Evolutionary conservation across 148 eudicot species (phyloP).

Genomic region (Agrostemma githago): DNA sequence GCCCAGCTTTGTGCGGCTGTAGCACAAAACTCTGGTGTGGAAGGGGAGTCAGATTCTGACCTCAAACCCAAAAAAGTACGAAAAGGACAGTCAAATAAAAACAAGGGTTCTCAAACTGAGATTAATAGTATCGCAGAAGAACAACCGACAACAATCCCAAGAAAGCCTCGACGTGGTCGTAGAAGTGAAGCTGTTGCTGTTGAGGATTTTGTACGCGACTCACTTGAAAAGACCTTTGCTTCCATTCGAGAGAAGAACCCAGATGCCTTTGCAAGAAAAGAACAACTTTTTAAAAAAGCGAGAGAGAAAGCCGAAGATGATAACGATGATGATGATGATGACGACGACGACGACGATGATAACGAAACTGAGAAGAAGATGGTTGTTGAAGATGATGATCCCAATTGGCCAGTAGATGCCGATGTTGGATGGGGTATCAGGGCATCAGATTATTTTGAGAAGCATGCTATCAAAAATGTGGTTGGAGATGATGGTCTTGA

Average conservation of each 20-base stretch:
- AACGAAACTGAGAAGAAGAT: slow-evolving; percentile 33
- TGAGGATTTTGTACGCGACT: slow-evolving; percentile 62
- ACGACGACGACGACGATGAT: slow-evolving; percentile 26
- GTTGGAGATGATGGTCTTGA: slow-evolving; percentile 79
- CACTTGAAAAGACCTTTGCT: slow-evolving; percentile 61
- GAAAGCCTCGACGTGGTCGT: slow-evolving; percentile 76
- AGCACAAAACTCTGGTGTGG: slow-evolving; percentile 23
- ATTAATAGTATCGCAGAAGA: slow-evolving; percentile 19
- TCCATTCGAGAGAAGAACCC: slow-evolving; percentile 63
- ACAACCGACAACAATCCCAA: slow-evolving; percentile 45
- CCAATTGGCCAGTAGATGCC: slow-evolving; percentile 87
- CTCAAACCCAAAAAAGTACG: slow-evolving; percentile 29
- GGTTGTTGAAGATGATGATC: slow-evolving; percentile 75
- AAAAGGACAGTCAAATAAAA: slow-evolving; percentile 29
- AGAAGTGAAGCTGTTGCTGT: slow-evolving; percentile 88
- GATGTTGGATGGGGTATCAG: slow-evolving; percentile 96
- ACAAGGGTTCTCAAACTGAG: slow-evolving; percentile 25
- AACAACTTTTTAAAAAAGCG: slow-evolving; percentile 42
- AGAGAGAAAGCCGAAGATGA: slow-evolving; percentile 34
- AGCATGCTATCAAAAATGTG: slow-evolving; percentile 72
- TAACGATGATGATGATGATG: slow-evolving; percentile 31
- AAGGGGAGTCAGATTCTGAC: slow-evolving; percentile 23
- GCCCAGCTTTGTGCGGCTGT: slow-evolving; percentile 33
- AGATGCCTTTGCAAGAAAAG: slow-evolving; percentile 36
- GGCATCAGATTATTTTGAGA: slow-evolving; percentile 79